A percentile compares a stretch with the other conserved stretches of the same genome.
These are phyloP conservation scores for Cudoniella acicularis DNA, from an alignment of 495 filamentous ascomycete genomes.

Conservation along the genomic window DNA sequence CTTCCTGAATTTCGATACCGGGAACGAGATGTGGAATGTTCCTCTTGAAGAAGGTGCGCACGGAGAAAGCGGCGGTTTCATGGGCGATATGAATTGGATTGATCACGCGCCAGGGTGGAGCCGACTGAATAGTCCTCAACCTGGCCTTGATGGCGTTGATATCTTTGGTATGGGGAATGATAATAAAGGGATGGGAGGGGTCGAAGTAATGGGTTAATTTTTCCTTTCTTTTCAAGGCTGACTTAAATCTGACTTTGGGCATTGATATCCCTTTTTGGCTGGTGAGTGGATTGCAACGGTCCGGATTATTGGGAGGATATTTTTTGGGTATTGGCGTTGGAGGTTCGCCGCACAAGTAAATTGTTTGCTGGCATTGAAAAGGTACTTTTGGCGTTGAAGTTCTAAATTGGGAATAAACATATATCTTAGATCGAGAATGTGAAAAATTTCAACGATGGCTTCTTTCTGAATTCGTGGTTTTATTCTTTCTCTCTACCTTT, in stretches of 20 bases:
- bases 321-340: not conserved
- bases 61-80: slow-evolving; percentile 22
- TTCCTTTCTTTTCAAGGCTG: not conserved
- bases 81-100: slow-evolving; percentile 25
- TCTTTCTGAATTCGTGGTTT: too few relatives aligned
- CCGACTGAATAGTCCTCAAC: slow-evolving; percentile 19
- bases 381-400: not conserved
- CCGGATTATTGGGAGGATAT: not conserved
- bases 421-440: not conserved
- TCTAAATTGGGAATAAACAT: not conserved
- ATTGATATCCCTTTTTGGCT: too few relatives aligned
- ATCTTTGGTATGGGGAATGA: not conserved
- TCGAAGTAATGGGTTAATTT: not conserved
- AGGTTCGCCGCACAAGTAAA: not conserved
- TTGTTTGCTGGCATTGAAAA: not conserved
- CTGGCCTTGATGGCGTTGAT: not conserved
- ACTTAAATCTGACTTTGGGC: not conserved
- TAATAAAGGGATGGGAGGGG: not conserved
- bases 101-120: slow-evolving; percentile 19
- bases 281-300: not conserved
- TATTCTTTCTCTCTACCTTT: too few relatives aligned
- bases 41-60: slow-evolving; percentile 23
- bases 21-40: slow-evolving; percentile 22
- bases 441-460: not conserved
- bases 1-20: slow-evolving; percentile 22